phyloP scores from a whole-genome alignment of 768 basidiomycete species.

The Amanita pseudoporphyria region DNA sequence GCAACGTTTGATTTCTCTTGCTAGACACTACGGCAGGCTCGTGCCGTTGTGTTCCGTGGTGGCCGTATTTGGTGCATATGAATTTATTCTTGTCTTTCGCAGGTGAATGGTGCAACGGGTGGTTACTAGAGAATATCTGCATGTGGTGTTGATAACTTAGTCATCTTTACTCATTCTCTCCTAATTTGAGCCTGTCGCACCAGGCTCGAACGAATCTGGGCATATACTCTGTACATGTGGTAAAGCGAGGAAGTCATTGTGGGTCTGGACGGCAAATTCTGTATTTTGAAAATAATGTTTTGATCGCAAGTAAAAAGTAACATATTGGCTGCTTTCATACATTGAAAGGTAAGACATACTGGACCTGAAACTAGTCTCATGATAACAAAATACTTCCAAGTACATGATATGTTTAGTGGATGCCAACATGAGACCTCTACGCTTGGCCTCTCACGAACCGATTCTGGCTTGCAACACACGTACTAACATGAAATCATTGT shows the following conservation, averaged over 20 bases:
- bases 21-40: slow-evolving; percentile 2
- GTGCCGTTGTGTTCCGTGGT: slow-evolving; percentile 1
- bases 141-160: not conserved
- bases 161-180: not conserved
- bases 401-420: no score
- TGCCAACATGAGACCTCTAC: no score
- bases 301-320: no score
- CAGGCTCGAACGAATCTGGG: not conserved
- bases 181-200: not conserved
- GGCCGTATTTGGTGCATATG: not conserved
- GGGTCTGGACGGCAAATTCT: no score
- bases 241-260: not conserved
- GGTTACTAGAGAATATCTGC: slow-evolving; percentile 1
- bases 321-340: not conserved
- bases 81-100: not conserved
- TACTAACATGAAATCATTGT: no score
- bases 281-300: no score
- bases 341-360: no score
- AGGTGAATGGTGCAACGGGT: slow-evolving; percentile 6
- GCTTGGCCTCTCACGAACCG: no score
- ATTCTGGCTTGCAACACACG: no score
- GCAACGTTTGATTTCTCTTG: slow-evolving; percentile 6
- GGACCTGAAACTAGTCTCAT: no score
- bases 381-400: no score
- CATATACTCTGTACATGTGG: not conserved